Percentiles rank a stretch among this genome's conserved stretches.
Conservation (phyloP, 768 basidiomycete species). For the Wakefieldia striispora region DNA sequence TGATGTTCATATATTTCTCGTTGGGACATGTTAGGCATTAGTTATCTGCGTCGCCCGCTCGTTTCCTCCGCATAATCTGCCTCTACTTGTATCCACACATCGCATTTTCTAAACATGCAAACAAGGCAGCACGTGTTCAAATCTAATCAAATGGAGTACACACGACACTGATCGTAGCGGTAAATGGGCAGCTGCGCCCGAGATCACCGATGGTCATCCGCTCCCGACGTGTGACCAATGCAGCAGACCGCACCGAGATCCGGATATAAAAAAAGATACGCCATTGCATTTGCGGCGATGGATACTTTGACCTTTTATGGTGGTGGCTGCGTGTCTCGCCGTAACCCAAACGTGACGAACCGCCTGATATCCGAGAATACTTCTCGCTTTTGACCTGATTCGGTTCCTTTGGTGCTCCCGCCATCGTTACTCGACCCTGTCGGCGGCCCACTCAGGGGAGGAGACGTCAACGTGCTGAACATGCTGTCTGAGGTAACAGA, state of each 20-base stretch:
- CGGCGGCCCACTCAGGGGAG: slow-evolving; percentile 61
- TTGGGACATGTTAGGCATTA: slow-evolving; percentile 1
- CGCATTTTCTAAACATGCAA: slow-evolving; percentile 10
- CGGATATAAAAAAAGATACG: neutral
- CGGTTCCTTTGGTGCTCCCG: slow-evolving; percentile 39
- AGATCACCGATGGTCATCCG: neutral
- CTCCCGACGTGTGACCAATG: no score
- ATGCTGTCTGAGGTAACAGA: slow-evolving; percentile 46
- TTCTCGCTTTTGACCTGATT: slow-evolving; percentile 55
- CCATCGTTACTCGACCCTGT: slow-evolving; percentile 54
- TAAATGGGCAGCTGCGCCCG: neutral
- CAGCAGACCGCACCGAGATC: no score
- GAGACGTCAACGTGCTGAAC: slow-evolving; percentile 55
- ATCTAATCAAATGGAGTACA: neutral
- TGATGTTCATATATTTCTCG: neutral
- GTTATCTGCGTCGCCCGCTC: slow-evolving; percentile 1
- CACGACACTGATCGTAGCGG: slow-evolving; percentile 12
- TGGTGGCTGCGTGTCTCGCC: slow-evolving; percentile 57
- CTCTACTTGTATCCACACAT: slow-evolving; percentile 13
- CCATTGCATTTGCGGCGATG: neutral
- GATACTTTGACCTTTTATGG: slow-evolving; percentile 11
- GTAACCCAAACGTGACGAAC: slow-evolving; percentile 85
- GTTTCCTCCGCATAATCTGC: slow-evolving; percentile 7
- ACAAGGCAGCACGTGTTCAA: neutral
- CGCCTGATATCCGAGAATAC: slow-evolving; percentile 88